phyloP scores from a whole-genome alignment of 2,329 filamentous ascomycete species.

The Neopestalotiopsis sp. region DNA sequence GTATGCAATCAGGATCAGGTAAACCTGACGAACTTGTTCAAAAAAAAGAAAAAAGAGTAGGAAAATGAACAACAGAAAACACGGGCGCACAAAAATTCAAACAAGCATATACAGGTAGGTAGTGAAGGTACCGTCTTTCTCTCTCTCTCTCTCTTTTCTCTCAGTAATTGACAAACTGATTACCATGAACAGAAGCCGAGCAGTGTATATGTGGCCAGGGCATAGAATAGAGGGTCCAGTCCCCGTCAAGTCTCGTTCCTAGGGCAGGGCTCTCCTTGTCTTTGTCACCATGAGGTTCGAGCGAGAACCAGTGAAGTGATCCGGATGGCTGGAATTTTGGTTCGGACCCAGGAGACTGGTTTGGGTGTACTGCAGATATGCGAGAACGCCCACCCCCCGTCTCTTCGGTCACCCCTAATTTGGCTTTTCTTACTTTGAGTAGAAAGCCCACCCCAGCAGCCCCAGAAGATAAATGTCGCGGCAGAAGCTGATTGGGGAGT shows the following conservation, averaged over 20 bases:
- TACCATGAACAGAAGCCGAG: not conserved
- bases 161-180: not conserved
- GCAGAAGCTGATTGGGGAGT: slow-evolving; percentile 6
- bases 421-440: not conserved
- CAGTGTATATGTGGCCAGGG: not conserved
- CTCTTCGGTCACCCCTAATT: slow-evolving; percentile 9
- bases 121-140: not conserved
- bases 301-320: slow-evolving; percentile 9
- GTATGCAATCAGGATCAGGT: not conserved
- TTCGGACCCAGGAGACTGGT: slow-evolving; percentile 13
- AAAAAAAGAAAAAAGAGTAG: not conserved
- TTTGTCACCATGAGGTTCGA: not conserved
- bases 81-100: not conserved
- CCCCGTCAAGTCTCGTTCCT: not conserved
- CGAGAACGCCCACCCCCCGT: slow-evolving; percentile 3
- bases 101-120: not conserved
- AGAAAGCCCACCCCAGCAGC: not conserved
- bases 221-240: not conserved
- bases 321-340: slow-evolving; percentile 16
- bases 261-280: not conserved
- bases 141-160: not conserved
- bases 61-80: not conserved
- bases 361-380: slow-evolving; percentile 20
- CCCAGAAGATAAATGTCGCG: slow-evolving; percentile 3
- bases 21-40: slow-evolving; percentile 1